Evolutionary conservation across 768 basidiomycete species (phyloP).

Genomic region (Dioszegia crocea): DNA sequence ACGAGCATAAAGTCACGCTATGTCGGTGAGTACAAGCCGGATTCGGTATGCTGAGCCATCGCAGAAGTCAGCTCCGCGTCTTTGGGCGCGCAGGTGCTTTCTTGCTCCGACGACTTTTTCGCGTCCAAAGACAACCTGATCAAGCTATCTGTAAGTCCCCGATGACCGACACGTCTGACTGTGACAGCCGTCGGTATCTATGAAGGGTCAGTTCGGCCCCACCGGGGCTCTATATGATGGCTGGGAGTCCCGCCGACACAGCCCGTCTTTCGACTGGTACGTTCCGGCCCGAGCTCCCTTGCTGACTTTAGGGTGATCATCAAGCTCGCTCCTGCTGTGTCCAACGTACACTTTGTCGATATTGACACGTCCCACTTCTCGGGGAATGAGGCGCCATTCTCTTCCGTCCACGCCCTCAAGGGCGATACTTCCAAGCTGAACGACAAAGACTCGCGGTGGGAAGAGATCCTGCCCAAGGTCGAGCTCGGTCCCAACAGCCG

Average conservation of each 20-base stretch:
- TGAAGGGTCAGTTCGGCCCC: slow-evolving; percentile 96
- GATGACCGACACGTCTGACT: background rate
- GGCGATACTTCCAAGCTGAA: slow-evolving; percentile 43
- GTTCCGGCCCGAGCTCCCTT: slow-evolving; percentile 14
- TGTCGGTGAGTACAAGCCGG: slow-evolving; percentile 9
- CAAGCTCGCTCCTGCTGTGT: slow-evolving; percentile 68
- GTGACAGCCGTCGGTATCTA: slow-evolving; percentile 69
- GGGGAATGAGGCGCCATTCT: slow-evolving; percentile 68
- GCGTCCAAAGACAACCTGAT: slow-evolving; percentile 78
- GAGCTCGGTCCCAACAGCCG: slow-evolving; percentile 76
- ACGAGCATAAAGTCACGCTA: slow-evolving; percentile 6
- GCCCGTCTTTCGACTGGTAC: slow-evolving; percentile 81
- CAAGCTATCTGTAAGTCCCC: slow-evolving; percentile 64
- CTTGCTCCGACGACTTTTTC: slow-evolving; percentile 94
- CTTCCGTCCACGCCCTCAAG: slow-evolving; percentile 61
- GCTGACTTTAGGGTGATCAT: slow-evolving; percentile 72
- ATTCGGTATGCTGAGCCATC: background rate
- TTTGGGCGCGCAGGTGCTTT: slow-evolving; percentile 68
- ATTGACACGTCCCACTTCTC: slow-evolving; percentile 94
- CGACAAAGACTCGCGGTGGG: slow-evolving; percentile 55
- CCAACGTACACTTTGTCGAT: slow-evolving; percentile 74
- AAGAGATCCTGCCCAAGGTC: slow-evolving; percentile 68
- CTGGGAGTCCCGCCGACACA: slow-evolving; percentile 91
- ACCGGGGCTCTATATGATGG: slow-evolving; percentile 91
- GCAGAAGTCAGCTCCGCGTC: slow-evolving; percentile 83